A percentile compares a stretch with the other conserved stretches of the same genome.
Conservation (phyloP, 306 rosid genomes). For the Glycine soja region DNA sequence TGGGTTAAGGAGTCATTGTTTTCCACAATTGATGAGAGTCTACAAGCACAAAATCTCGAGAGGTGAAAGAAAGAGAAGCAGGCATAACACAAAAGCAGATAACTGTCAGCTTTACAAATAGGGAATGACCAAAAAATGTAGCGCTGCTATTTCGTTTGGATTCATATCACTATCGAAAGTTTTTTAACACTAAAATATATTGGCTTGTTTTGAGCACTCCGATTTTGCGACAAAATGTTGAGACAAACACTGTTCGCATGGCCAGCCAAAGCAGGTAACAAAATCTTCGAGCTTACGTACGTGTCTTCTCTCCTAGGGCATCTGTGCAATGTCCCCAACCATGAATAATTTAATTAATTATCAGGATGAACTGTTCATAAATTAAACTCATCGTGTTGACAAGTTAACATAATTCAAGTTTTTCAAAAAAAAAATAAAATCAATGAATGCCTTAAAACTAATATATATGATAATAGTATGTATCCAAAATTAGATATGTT, state of each 20-base stretch:
- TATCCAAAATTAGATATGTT: too few species aligned
- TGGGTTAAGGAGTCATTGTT: not conserved
- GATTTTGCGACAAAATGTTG: not conserved
- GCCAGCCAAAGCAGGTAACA: slow-evolving; percentile 41
- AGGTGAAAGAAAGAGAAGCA: not conserved
- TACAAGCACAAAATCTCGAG: not conserved
- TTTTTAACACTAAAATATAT: not conserved
- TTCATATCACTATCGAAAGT: not conserved
- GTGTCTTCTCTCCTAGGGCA: slow-evolving; percentile 11
- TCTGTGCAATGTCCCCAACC: slow-evolving; percentile 21
- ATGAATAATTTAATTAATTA: not conserved
- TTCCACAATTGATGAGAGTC: not conserved
- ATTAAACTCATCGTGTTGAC: too few species aligned
- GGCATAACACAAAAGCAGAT: not conserved
- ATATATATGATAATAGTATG: too few species aligned
- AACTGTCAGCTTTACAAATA: not conserved
- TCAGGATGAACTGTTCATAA: not conserved
- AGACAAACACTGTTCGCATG: slow-evolving; percentile 41
- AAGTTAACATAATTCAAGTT: not conserved
- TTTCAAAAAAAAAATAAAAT: too few species aligned
- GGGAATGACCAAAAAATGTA: slow-evolving; percentile 2
- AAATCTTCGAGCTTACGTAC: slow-evolving; percentile 43
- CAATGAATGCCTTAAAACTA: too few species aligned
- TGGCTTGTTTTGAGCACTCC: not conserved
- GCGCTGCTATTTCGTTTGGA: not conserved